Evolutionary conservation across 1,284 basidiomycete species (phyloP).

Genomic region (Fomitopsis schrenkii): DNA sequence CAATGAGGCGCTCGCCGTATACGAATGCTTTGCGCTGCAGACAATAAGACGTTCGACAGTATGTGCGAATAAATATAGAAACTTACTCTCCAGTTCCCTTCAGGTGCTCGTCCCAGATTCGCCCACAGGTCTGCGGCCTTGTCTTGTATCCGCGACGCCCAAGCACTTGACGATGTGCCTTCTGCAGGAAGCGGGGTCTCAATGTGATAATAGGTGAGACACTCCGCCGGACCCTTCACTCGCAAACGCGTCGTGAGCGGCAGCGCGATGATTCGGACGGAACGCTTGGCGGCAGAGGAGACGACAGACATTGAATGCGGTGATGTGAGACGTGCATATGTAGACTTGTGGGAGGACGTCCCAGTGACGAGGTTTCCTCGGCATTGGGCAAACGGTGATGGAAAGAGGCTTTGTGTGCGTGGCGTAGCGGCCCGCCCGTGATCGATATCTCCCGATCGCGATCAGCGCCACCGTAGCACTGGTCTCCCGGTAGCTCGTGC

Average conservation of each 20-base stretch:
- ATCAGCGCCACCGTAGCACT: no score
- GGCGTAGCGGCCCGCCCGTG: no score
- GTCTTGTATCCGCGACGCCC: constrained; percentile 38
- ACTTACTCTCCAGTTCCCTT: constrained; percentile 65
- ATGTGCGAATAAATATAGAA: constrained; percentile 7
- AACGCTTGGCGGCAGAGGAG: constrained; percentile 17
- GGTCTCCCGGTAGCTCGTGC: no score
- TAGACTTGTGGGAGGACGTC: no score
- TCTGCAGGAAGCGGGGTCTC: constrained; percentile 27
- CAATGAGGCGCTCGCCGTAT: constrained; percentile 61
- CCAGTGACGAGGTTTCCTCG: no score
- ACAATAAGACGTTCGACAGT: background rate
- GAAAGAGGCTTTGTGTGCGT: no score
- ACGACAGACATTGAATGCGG: background rate
- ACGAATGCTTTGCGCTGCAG: constrained; percentile 54
- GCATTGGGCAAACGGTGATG: no score
- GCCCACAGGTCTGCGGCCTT: constrained; percentile 50
- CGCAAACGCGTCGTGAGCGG: constrained; percentile 30
- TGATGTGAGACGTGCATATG: no score
- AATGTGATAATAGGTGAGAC: constrained; percentile 47
- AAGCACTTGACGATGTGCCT: constrained; percentile 12
- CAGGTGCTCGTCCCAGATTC: constrained; percentile 56
- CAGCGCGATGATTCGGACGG: constrained; percentile 45
- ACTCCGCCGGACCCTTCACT: constrained; percentile 14
- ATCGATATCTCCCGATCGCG: no score